Percentiles rank a stretch among this genome's conserved stretches.
Evolutionary conservation across 495 filamentous ascomycete species (phyloP).

Genomic region (Penicillium malachiteum): DNA sequence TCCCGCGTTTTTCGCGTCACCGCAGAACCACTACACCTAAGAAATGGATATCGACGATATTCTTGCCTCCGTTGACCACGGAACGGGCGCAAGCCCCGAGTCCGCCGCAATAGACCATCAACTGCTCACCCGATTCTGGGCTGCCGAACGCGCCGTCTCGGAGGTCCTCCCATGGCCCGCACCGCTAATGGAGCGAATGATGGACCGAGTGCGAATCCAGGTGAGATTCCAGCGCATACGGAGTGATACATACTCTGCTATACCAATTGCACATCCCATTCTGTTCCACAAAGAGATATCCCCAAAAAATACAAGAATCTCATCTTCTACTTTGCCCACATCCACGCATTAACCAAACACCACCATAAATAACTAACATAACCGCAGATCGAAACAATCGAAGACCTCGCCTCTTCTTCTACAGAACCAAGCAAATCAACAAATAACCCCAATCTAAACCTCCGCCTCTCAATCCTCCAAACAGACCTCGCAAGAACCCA

Average conservation of each 20-base stretch:
- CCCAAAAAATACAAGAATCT: too few species aligned
- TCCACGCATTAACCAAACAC: too few species aligned
- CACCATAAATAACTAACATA: background rate
- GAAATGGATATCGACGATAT: conserved; percentile 89
- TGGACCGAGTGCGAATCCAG: conserved; percentile 68
- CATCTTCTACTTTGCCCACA: too few species aligned
- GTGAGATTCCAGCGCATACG: conserved; percentile 33
- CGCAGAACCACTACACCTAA: background rate
- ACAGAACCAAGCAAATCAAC: conserved; percentile 44
- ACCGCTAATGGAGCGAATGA: conserved; percentile 71
- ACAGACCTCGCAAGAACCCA: conserved; percentile 94
- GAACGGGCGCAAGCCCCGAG: conserved; percentile 54
- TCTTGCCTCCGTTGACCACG: conserved; percentile 72
- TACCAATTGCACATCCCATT: background rate
- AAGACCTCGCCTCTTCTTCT: conserved; percentile 62
- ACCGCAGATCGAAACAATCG: conserved; percentile 64
- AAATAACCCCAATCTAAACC: conserved; percentile 84
- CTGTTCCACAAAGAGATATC: too few species aligned
- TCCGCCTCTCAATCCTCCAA: conserved; percentile 90
- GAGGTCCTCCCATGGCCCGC: conserved; percentile 74
- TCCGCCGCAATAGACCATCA: conserved; percentile 73
- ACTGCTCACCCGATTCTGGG: conserved; percentile 85
- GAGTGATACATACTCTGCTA: background rate
- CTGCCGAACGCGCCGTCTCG: conserved; percentile 83
- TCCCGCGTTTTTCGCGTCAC: conserved; percentile 14